These are phyloP conservation scores for Darksidea phi DNA, from an alignment of 495 filamentous ascomycete species.

Conservation along the genomic window DNA sequence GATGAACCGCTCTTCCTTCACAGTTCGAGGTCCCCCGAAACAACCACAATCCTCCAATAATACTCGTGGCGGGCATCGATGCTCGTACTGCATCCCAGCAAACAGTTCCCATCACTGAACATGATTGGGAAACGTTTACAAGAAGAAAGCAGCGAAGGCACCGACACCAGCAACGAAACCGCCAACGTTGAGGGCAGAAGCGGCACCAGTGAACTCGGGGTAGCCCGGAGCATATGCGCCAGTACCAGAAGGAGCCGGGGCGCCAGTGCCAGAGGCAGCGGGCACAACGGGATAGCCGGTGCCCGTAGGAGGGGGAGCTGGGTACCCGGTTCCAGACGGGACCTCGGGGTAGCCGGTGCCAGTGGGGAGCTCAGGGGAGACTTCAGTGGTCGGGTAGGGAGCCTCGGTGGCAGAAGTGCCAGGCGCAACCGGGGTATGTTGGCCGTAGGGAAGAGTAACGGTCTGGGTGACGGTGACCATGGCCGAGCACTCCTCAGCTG, in stretches of 20 bases:
- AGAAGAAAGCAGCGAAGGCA: constrained; percentile 24
- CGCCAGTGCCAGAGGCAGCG: constrained; percentile 2
- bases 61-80: neutral
- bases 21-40: neutral
- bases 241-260: constrained; percentile 17
- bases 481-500: constrained; percentile 9
- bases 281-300: constrained; percentile 4
- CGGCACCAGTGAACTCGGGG: constrained; percentile 28
- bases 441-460: constrained; percentile 5
- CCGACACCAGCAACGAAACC: constrained; percentile 11
- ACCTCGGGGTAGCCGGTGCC: neutral
- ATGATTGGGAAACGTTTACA: constrained; percentile 20
- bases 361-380: neutral
- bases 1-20: neutral
- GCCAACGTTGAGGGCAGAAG: constrained; percentile 5
- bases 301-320: constrained; percentile 1
- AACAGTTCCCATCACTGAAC: no score
- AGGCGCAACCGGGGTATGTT: constrained; percentile 10
- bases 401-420: neutral
- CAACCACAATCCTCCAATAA: neutral
- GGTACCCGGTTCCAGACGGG: no score
- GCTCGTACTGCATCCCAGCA: neutral
- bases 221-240: constrained; percentile 11
- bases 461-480: constrained; percentile 21
- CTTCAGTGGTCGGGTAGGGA: neutral